These are phyloP conservation scores for Diaporthe humulicola DNA, from an alignment of 2,329 filamentous ascomycete species.

Conservation along the genomic window DNA sequence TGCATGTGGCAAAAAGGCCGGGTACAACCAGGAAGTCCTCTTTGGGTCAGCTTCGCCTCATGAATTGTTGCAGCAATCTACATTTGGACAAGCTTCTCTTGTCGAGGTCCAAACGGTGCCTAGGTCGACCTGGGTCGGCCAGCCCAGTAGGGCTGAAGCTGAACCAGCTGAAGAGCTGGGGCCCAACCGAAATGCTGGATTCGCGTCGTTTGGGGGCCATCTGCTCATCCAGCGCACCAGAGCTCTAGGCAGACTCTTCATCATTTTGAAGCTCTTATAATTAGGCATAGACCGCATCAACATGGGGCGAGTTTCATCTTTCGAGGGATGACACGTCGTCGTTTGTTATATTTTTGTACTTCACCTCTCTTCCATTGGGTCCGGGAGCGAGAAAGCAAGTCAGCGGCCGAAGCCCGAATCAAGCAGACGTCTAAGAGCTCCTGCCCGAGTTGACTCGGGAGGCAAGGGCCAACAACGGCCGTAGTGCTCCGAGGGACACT, in stretches of 20 bases:
- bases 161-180: slow-evolving; percentile 23
- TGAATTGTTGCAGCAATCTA: background rate
- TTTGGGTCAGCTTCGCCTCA: background rate
- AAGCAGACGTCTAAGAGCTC: background rate
- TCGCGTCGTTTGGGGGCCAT: background rate
- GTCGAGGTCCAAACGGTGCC: background rate
- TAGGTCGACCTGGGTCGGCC: background rate
- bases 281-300: slow-evolving; percentile 2
- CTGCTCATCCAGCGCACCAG: background rate
- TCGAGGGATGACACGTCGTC: background rate
- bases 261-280: slow-evolving; percentile 23
- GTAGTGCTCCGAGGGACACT: background rate
- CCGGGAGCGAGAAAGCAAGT: background rate
- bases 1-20: background rate
- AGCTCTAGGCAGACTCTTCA: background rate
- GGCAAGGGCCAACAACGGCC: background rate
- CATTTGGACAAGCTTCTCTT: background rate
- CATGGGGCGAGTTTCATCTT: slow-evolving; percentile 23
- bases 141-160: slow-evolving; percentile 22
- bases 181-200: too few relatives aligned
- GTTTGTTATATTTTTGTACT: slow-evolving; percentile 1
- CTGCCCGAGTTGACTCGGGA: too few relatives aligned
- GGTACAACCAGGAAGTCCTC: background rate
- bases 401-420: background rate
- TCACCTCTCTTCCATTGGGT: background rate